Conservation (phyloP, 2,329 filamentous ascomycete species). For the Hyphodiscus sp. region DNA sequence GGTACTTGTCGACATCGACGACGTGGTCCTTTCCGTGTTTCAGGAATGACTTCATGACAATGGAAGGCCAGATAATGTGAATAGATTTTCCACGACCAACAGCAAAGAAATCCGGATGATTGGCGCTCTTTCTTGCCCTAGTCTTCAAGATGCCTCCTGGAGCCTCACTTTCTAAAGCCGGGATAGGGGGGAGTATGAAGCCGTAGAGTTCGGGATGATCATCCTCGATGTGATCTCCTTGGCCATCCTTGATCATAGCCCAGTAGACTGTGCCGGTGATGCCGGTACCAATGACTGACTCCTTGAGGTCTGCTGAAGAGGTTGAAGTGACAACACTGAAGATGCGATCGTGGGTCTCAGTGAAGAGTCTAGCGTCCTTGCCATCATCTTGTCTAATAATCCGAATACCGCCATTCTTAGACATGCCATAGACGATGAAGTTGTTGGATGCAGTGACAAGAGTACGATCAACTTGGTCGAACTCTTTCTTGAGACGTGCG, state of each 20-base stretch:
- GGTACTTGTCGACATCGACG: conserved; percentile 82
- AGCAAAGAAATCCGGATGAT: conserved; percentile 88
- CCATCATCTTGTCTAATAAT: conserved; percentile 94
- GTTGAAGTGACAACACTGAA: conserved; percentile 87
- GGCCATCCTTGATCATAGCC: conserved; percentile 69
- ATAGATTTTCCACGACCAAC: conserved; percentile 95
- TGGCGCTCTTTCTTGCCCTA: conserved; percentile 80
- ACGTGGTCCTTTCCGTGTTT: conserved; percentile 58
- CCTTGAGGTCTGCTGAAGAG: conserved; percentile 55
- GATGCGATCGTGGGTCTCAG: conserved; percentile 83
- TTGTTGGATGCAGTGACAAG: conserved; percentile 82
- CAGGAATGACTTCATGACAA: conserved; percentile 56
- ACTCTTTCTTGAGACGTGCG: conserved; percentile 91
- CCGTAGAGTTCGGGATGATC: conserved; percentile 76
- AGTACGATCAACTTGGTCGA: conserved; percentile 93
- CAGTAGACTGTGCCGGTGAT: conserved; percentile 97
- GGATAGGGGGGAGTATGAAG: conserved; percentile 82
- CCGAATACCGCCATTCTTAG: conserved; percentile 85
- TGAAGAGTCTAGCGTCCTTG: conserved; percentile 85
- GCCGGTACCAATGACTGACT: conserved; percentile 86
- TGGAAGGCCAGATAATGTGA: conserved; percentile 71
- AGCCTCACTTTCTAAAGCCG: conserved; percentile 79
- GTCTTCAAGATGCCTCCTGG: conserved; percentile 94
- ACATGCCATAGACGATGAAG: conserved; percentile 92
- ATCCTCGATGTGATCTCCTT: conserved; percentile 74